Conservation (phyloP, 306 rosid genomes). For the Echinosophora koreensis region DNA sequence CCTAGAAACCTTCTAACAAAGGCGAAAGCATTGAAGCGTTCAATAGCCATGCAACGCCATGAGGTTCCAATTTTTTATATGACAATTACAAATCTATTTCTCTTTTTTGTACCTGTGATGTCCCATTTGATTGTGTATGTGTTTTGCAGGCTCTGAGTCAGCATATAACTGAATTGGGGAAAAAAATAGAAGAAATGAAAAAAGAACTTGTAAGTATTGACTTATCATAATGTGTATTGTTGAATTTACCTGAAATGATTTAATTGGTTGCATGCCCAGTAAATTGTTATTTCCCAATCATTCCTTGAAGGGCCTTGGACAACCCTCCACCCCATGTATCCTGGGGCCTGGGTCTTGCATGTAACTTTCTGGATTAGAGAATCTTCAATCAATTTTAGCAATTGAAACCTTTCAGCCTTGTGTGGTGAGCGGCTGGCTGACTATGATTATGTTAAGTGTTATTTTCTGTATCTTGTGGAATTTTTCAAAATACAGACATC, state of each 20-base stretch:
- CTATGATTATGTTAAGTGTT: background rate
- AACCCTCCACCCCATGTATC: background rate
- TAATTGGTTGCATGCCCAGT: constrained; percentile 15
- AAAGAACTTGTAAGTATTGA: constrained; percentile 74
- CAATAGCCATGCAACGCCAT: constrained; percentile 90
- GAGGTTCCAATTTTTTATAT: constrained; percentile 65
- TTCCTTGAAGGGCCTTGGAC: constrained; percentile 1
- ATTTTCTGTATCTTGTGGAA: background rate
- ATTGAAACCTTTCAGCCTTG: constrained; percentile 15
- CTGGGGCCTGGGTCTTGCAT: constrained; percentile 10
- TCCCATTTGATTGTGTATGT: constrained; percentile 42
- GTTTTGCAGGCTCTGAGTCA: constrained; percentile 87
- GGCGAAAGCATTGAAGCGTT: constrained; percentile 87
- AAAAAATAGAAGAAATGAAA: constrained; percentile 75
- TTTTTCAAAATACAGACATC: background rate
- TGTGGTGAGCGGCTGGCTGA: constrained; percentile 9
- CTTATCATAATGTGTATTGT: constrained; percentile 11
- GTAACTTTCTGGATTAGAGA: background rate
- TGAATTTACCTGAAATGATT: constrained; percentile 29
- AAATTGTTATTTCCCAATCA: constrained; percentile 1
- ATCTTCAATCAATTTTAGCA: constrained; percentile 18
- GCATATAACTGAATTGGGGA: constrained; percentile 80
- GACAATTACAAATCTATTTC: constrained; percentile 28
- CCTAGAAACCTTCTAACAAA: constrained; percentile 89
- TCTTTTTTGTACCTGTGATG: constrained; percentile 22